phyloP scores from a whole-genome alignment of 768 basidiomycete species.

The Sarcomyxa edulis region DNA sequence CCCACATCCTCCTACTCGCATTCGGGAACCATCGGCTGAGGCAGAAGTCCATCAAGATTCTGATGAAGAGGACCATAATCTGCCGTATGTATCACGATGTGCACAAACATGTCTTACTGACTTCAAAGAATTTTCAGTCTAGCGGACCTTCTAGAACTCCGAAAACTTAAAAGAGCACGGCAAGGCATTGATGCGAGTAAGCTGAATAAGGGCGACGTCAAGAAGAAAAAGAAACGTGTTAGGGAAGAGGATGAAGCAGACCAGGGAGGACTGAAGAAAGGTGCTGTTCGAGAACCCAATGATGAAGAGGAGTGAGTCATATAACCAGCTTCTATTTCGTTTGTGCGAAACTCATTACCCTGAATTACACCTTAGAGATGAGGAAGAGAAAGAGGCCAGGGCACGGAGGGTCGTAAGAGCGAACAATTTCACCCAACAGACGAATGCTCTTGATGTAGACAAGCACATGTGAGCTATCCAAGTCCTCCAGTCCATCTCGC shows the following conservation, averaged over 20 bases:
- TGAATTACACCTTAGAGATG: slow-evolving; percentile 47
- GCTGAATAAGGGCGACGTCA: slow-evolving; percentile 78
- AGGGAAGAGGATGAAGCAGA: slow-evolving; percentile 40
- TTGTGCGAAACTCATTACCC: too few relatives aligned
- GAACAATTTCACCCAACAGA: slow-evolving; percentile 97
- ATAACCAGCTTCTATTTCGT: neutral
- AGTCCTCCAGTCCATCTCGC: neutral
- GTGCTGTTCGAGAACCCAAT: slow-evolving; percentile 23
- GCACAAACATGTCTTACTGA: slow-evolving; percentile 1
- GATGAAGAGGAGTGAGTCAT: slow-evolving; percentile 60
- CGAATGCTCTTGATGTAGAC: slow-evolving; percentile 92
- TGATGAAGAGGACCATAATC: slow-evolving; percentile 37
- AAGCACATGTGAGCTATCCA: slow-evolving; percentile 89
- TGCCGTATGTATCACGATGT: slow-evolving; percentile 40
- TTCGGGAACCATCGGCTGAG: slow-evolving; percentile 46
- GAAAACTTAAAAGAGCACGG: slow-evolving; percentile 66
- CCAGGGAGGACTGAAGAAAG: slow-evolving; percentile 55
- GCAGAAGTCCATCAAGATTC: slow-evolving; percentile 30
- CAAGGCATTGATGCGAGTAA: slow-evolving; percentile 85
- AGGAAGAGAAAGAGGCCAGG: slow-evolving; percentile 62
- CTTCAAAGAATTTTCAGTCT: slow-evolving; percentile 37
- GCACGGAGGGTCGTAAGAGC: slow-evolving; percentile 70
- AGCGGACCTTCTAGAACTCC: slow-evolving; percentile 78
- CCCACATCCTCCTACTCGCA: slow-evolving; percentile 53
- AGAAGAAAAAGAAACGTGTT: slow-evolving; percentile 60